Evolutionary conservation across 2,329 filamentous ascomycete genomes (phyloP).

Genomic region (Exophiala calicioides): DNA sequence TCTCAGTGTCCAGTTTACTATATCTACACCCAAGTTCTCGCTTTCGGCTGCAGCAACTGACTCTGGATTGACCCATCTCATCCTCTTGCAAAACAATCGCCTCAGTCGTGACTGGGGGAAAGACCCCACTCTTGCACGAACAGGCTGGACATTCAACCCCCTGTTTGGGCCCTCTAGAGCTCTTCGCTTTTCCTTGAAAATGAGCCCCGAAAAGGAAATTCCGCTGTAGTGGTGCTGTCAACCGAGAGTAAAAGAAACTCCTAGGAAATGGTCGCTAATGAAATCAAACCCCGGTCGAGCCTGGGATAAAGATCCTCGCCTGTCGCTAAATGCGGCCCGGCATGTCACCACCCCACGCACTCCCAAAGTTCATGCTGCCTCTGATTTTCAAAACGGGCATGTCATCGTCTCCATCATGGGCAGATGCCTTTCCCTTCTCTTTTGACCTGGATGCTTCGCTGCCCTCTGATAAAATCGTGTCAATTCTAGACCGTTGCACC

Average conservation of each 20-base stretch:
- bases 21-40: not conserved
- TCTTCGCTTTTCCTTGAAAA: not conserved
- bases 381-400: conserved; percentile 42
- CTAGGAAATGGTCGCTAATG: conserved; percentile 16
- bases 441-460: conserved; percentile 33
- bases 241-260: not conserved
- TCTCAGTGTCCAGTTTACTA: conserved; percentile 2
- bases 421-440: conserved; percentile 39
- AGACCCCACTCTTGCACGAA: not conserved
- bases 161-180: no score
- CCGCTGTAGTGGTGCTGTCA: not conserved
- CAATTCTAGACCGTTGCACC: conserved; percentile 24
- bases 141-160: no score
- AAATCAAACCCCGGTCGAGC: not conserved
- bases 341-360: conserved; percentile 42
- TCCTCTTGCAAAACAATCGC: not conserved
- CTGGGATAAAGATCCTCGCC: not conserved
- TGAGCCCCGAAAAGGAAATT: conserved; percentile 1
- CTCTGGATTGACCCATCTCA: conserved; percentile 18
- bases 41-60: conserved; percentile 5
- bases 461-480: conserved; percentile 14
- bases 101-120: not conserved
- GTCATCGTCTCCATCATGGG: conserved; percentile 23
- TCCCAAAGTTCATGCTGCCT: conserved; percentile 50
- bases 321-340: conserved; percentile 16